These are phyloP conservation scores for Arthrocladium fulminans DNA, from an alignment of 2,329 filamentous ascomycete species.

Conservation along the genomic window DNA sequence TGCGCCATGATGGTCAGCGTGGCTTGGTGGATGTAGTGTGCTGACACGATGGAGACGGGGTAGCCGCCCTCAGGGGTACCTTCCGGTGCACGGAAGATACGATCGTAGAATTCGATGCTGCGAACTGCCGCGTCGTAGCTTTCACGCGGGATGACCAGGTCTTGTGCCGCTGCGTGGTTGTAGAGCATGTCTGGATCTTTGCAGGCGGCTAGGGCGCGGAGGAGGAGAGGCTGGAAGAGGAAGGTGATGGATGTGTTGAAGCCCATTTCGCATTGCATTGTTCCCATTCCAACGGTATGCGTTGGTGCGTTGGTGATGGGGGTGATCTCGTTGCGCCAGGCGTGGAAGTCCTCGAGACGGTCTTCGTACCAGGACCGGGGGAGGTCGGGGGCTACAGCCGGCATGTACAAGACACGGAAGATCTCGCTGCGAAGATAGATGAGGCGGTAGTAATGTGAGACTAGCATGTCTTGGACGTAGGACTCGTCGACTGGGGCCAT, in stretches of 20 bases:
- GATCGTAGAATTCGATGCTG: slow-evolving; percentile 26
- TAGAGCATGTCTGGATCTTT: slow-evolving; percentile 15
- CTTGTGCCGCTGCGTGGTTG: not conserved
- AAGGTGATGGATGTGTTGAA: slow-evolving; percentile 28
- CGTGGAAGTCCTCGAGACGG: slow-evolving; percentile 20
- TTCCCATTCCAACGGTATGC: slow-evolving; percentile 22
- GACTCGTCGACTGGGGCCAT: slow-evolving; percentile 13
- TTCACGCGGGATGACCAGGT: slow-evolving; percentile 23
- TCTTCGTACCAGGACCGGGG: slow-evolving; percentile 25
- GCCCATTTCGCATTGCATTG: slow-evolving; percentile 27
- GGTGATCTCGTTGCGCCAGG: slow-evolving; percentile 20
- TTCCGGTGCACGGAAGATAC: slow-evolving; percentile 26
- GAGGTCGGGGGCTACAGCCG: slow-evolving; percentile 21
- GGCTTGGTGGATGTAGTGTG: slow-evolving; percentile 28
- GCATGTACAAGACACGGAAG: slow-evolving; percentile 26
- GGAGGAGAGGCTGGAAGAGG: slow-evolving; percentile 27
- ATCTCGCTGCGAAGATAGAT: slow-evolving; percentile 31
- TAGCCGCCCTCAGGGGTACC: slow-evolving; percentile 24
- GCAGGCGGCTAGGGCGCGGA: slow-evolving; percentile 19
- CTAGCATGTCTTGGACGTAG: slow-evolving; percentile 24
- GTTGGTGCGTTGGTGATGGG: slow-evolving; percentile 14
- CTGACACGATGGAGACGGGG: slow-evolving; percentile 27
- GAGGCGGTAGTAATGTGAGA: slow-evolving; percentile 30
- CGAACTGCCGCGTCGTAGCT: slow-evolving; percentile 25
- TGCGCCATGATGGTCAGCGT: slow-evolving; percentile 27